Base-by-base conservation (phyloP, 2,329 filamentous ascomycete species). In the Xylariomycetidae sp. region DNA sequence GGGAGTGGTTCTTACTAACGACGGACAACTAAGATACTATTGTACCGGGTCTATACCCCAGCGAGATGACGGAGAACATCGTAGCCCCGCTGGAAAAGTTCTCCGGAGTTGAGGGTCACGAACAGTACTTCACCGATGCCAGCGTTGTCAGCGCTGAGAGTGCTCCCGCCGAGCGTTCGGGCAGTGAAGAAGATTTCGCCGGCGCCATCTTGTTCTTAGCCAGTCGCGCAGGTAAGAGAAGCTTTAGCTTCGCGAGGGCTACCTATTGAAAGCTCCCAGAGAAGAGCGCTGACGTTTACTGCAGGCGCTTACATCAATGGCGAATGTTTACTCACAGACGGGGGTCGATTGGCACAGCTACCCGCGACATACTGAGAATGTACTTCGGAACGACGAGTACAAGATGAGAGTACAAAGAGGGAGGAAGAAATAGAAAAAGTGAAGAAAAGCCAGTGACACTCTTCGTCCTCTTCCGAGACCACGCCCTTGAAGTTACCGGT, bases 361-460 rank as follows among this genome's bases (percentile, higher is more conserved):
- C 20, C 20, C 12, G 20, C 8, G 8, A 23, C 20, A 12, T 23
- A 23, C 12, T 23, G 12, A 23, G 20, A 12, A 23, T n/a, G n/a
- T n/a, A n/a, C n/a, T n/a, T n/a, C n/a, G n/a, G n/a, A n/a, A n/a
- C n/a, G n/a, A n/a, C n/a, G n/a, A n/a, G n/a, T n/a, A n/a, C n/a
- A n/a, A n/a, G n/a, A n/a, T n/a, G n/a, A n/a, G n/a, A n/a, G n/a
- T n/a, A n/a, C n/a, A n/a, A n/a, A n/a, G n/a, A n/a, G n/a, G n/a
- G n/a, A n/a, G n/a, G n/a, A n/a, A n/a, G n/a, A n/a, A n/a, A n/a
- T n/a, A n/a, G n/a, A n/a, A n/a, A n/a, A n/a, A n/a, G 20, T 16
- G 15, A 30, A 35, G 28, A 5, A 25, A 28, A 30, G 30, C 19
- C 26, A n/a, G n/a, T n/a, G n/a, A n/a, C n/a, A n/a, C n/a, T n/a